Base-by-base conservation (phyloP, 495 filamentous ascomycete species). In the Trichoderma erinaceum region DNA sequence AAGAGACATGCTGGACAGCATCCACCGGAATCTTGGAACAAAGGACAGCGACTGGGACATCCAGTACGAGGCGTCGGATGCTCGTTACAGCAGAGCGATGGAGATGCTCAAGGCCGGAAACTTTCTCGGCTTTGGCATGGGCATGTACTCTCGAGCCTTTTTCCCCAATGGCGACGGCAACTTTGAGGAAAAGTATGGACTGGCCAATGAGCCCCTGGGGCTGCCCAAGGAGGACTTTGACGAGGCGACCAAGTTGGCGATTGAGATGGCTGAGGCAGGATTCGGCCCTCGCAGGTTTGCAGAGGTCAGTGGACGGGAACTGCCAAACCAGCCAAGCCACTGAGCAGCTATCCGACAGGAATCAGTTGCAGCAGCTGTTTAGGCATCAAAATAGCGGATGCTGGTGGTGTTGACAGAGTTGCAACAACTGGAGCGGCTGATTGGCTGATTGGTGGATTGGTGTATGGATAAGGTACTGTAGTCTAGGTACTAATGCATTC, bases 171-270 rank as follows among this genome's bases (percentile, higher is more conserved):
- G 77, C 0, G 70, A 68, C 23, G 81, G 82, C 0, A 73, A 85
- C 63, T 81, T 73, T 67, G 76, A 79, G 63, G 67, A 56, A 12
- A 78, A 68, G 50, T 69, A 68, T 3, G 79, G 79, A 0, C 64
- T 82, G 67, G 73, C 74, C 11, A 90, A 90, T 69, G 76, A 73
- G 7, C 44, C 79, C 52, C 74, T 90, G 35, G 85, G 81, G 0
- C 71, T 90, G 67, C 79, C 83, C n/a, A 74, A 78, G 70, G 88
- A 90, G 76, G 80, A 87, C 69, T 67, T 90, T 68, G 87, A 88
- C 73, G 84, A 84, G 70, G 72, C 71, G 10, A 87, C 84, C 0
- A 78, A 74, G 73, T 64, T 64, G 15, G 80, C 78, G 11, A 71
- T 86, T 0, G 73, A 77, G 12, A 70, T 76, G 73, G 71, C 41